Conservation (phyloP, 164 flowering plant species). For the Tetrastigma voinierianum region DNA sequence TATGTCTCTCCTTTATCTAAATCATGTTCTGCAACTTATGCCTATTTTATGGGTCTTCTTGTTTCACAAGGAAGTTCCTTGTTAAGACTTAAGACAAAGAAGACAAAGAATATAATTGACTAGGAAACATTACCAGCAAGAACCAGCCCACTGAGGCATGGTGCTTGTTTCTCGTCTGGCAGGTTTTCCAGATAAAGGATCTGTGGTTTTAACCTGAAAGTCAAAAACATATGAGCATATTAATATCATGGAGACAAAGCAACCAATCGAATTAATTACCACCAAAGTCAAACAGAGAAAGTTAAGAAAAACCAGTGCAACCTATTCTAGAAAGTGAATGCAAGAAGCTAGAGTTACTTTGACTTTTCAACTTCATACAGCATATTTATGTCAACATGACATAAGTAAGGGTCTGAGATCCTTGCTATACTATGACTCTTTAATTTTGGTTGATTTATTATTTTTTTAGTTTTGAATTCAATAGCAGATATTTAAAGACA, state of each 20-base stretch:
- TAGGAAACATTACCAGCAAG: slow-evolving; percentile 76
- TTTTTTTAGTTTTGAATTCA: too few relatives aligned
- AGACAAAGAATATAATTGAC: slow-evolving; percentile 1
- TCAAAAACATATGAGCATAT: background rate
- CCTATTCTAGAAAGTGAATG: background rate
- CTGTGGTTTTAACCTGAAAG: slow-evolving; percentile 67
- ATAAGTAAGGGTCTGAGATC: too few relatives aligned
- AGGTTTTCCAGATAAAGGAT: slow-evolving; percentile 56
- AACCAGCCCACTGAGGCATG: slow-evolving; percentile 96
- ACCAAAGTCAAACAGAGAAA: background rate
- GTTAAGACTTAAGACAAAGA: background rate
- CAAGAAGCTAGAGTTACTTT: too few relatives aligned
- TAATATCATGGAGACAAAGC: background rate
- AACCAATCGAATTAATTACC: background rate
- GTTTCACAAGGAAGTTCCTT: too few relatives aligned
- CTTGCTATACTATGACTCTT: too few relatives aligned
- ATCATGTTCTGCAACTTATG: too few relatives aligned
- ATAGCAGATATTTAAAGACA: too few relatives aligned
- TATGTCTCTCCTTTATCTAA: too few relatives aligned
- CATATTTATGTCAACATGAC: too few relatives aligned
- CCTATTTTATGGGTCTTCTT: too few relatives aligned
- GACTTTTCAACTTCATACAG: too few relatives aligned
- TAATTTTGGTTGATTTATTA: too few relatives aligned
- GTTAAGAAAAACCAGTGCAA: background rate
- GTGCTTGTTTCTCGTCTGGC: slow-evolving; percentile 50